Conservation (phyloP, 1,139 yeast genomes). For the Lodderomyces elongisporus region DNA sequence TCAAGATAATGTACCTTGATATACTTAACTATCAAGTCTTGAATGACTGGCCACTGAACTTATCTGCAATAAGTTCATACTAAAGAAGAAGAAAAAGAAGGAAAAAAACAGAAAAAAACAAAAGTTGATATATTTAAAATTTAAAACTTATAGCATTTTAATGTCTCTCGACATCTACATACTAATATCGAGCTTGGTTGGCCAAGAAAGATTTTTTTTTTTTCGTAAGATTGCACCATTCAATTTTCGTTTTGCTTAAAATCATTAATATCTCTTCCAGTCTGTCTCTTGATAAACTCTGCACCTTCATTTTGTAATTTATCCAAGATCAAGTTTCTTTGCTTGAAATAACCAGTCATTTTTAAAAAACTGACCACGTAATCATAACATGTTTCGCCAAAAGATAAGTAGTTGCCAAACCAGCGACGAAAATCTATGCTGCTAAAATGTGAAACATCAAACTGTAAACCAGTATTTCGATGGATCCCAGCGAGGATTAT, state of each 20-base stretch:
- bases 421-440: conserved; percentile 52
- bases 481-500: conserved; percentile 63
- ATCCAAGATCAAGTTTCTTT: conserved; percentile 35
- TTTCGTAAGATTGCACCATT: neutral
- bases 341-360: conserved; percentile 42
- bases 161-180: no score
- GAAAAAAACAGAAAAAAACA: no score
- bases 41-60: no score
- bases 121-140: no score
- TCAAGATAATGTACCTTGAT: no score
- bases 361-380: conserved; percentile 34
- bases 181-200: no score
- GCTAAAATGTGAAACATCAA: conserved; percentile 41
- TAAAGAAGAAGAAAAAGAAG: no score
- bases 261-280: conserved; percentile 28
- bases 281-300: conserved; percentile 30
- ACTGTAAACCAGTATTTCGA: conserved; percentile 55
- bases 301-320: conserved; percentile 30
- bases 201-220: no score
- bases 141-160: no score
- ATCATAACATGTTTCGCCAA: conserved; percentile 54
- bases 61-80: no score
- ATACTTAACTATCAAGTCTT: no score
- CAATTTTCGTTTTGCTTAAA: conserved; percentile 10
- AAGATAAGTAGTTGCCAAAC: conserved; percentile 47